Evolutionary conservation across 2,329 filamentous ascomycete genomes (phyloP).

Genomic region (Aspergillus pseudonomiae): DNA sequence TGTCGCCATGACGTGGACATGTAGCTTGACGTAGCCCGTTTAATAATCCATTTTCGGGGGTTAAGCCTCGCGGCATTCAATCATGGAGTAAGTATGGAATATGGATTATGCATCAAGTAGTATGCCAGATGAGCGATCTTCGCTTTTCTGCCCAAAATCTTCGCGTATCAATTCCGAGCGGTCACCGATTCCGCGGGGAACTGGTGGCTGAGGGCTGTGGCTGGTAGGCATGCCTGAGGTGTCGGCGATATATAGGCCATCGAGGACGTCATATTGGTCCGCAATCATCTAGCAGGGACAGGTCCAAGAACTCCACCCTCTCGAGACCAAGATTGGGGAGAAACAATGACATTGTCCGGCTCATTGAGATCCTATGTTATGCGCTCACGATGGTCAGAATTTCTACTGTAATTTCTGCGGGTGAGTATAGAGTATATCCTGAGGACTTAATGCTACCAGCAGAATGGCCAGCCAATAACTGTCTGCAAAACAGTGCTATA

Average conservation of each 20-base stretch:
- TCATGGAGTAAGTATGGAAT: background rate
- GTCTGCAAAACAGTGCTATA: background rate
- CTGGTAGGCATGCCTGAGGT: background rate
- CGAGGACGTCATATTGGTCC: background rate
- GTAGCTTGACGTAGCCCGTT: background rate
- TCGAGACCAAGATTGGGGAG: background rate
- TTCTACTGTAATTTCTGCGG: background rate
- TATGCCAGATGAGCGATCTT: background rate
- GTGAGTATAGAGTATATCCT: background rate
- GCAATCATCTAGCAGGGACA: background rate
- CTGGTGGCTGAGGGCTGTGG: background rate
- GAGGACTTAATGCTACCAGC: background rate
- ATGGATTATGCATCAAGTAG: background rate
- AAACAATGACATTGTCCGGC: background rate
- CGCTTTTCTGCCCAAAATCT: constrained; percentile 4
- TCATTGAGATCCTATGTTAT: background rate
- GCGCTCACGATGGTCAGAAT: background rate
- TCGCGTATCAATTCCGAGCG: background rate
- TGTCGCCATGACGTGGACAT: background rate
- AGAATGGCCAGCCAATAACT: background rate
- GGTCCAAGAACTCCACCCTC: background rate
- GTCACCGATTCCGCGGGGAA: background rate
- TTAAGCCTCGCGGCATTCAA: background rate
- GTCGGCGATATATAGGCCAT: background rate
- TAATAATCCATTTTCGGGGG: background rate